Base-by-base conservation (phyloP, 441 rosid genomes). In the Pelargonium myrrhifolium region DNA sequence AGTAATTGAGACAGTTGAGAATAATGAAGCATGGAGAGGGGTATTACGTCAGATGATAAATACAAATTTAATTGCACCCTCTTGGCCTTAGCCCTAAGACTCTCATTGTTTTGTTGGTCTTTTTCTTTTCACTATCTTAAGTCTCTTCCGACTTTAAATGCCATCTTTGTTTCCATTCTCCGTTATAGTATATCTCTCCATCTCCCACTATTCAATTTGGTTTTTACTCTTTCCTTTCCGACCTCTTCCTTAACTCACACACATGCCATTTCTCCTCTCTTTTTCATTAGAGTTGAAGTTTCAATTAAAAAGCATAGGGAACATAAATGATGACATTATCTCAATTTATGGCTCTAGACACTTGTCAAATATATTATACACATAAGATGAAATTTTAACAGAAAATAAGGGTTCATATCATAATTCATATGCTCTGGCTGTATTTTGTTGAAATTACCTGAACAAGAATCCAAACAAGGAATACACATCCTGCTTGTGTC, bases 1-100 rank as follows among this genome's bases (percentile, higher is more conserved):
- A 88, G 96, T 93, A 89, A 89, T 85, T 83, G 97, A 80, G 91
- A 82, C 97, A 71, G 96, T 91, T 88, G 99, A 88, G 92, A 84
- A 88, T 85, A 89, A 87, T 83, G 89, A 93, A 77, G 83, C 59
- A 28, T 3, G 5, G 21, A 51, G 17, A 21, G 17, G 82, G 79
- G 72, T 75, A 82, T 83, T 81, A 80, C 88, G 85, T 89, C 94
- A 89, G 85, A 86, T 79, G 87, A 89, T 80, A 87, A 89, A 84
- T 83, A 89, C 88, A 86, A 80, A 80, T 87, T 87, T 72, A 84
- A 85, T 84, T 85, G 78, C 77, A 71, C 74, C 76, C 80, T n/a
- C 55, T 47, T 9, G 3, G 21, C 61, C 61, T 79, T 79, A 45
- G 60, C 73, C 74, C 9, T 20, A 15, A 39, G 10, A 21, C n/a